phyloP scores from a whole-genome alignment of 768 basidiomycete species.

The Mycena galopus region DNA sequence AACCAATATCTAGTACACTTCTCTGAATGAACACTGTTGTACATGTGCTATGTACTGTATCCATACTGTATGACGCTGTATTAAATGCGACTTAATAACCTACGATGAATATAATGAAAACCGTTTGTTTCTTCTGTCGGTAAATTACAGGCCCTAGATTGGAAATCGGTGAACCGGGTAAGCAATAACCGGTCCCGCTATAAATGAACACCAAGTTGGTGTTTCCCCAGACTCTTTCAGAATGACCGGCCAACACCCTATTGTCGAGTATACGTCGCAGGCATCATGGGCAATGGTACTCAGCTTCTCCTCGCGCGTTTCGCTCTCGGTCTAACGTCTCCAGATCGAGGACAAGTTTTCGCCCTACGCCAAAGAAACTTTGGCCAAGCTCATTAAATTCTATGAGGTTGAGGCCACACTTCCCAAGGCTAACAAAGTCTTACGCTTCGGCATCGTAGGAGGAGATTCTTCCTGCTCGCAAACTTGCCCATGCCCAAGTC shows the following conservation, averaged over 20 bases:
- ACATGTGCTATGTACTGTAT: constrained; percentile 34
- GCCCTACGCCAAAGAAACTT: constrained; percentile 86
- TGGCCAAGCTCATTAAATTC: constrained; percentile 87
- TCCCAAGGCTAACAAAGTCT: not conserved
- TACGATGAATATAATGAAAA: constrained; percentile 4
- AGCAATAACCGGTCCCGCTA: constrained; percentile 11
- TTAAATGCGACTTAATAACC: constrained; percentile 11
- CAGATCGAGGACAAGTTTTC: constrained; percentile 96
- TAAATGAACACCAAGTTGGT: not conserved
- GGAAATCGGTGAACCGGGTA: not conserved
- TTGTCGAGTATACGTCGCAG: constrained; percentile 83
- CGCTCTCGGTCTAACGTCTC: not conserved
- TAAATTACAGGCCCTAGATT: not conserved
- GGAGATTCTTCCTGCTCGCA: constrained; percentile 86
- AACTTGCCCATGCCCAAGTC: constrained; percentile 84
- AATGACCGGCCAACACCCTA: constrained; percentile 75
- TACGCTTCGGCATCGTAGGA: constrained; percentile 62
- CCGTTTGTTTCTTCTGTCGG: not conserved
- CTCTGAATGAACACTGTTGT: constrained; percentile 30
- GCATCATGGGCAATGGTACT: constrained; percentile 89
- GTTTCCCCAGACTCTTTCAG: constrained; percentile 22
- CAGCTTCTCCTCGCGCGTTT: not conserved
- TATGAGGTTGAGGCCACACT: constrained; percentile 68
- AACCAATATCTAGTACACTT: constrained; percentile 16
- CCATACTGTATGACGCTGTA: constrained; percentile 29